Evolutionary conservation across 2,329 filamentous ascomycete genomes (phyloP).

Genomic region (Torrubiella hemipterigena): DNA sequence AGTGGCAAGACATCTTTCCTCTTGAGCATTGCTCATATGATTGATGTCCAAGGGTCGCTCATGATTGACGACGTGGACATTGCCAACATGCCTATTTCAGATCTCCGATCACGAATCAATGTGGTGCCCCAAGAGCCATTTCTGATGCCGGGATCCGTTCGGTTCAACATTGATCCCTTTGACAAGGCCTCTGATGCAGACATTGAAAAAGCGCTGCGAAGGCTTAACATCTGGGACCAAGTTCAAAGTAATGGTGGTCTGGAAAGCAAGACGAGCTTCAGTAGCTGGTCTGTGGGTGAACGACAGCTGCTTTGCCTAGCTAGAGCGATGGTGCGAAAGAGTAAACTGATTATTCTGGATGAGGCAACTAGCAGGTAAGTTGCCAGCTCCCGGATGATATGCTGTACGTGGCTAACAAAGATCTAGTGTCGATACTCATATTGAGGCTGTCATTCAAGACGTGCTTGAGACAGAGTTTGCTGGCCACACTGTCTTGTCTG

Average conservation of each 20-base stretch:
- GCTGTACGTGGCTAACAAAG: not conserved
- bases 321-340: constrained; percentile 20
- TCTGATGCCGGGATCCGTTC: constrained; percentile 32
- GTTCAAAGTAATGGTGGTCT: constrained; percentile 27
- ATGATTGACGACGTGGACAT: constrained; percentile 28
- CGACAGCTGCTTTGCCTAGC: constrained; percentile 29
- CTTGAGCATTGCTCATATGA: constrained; percentile 30
- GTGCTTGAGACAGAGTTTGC: constrained; percentile 18
- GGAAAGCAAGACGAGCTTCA: constrained; percentile 16
- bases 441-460: constrained; percentile 19
- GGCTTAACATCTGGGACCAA: constrained; percentile 28
- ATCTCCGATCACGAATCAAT: constrained; percentile 30
- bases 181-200: constrained; percentile 21
- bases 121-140: constrained; percentile 38
- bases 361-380: constrained; percentile 21
- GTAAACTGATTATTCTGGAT: constrained; percentile 24
- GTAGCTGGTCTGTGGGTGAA: constrained; percentile 27
- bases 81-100: constrained; percentile 20
- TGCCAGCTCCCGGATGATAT: not conserved
- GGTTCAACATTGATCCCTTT: constrained; percentile 35
- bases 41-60: constrained; percentile 30
- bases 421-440: constrained; percentile 19
- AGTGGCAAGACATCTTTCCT: constrained; percentile 24
- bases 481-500: constrained; percentile 36
- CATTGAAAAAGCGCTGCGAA: constrained; percentile 28